Conservation (phyloP, 176 grass and related monocot genomes). For the Musa itinerans region DNA sequence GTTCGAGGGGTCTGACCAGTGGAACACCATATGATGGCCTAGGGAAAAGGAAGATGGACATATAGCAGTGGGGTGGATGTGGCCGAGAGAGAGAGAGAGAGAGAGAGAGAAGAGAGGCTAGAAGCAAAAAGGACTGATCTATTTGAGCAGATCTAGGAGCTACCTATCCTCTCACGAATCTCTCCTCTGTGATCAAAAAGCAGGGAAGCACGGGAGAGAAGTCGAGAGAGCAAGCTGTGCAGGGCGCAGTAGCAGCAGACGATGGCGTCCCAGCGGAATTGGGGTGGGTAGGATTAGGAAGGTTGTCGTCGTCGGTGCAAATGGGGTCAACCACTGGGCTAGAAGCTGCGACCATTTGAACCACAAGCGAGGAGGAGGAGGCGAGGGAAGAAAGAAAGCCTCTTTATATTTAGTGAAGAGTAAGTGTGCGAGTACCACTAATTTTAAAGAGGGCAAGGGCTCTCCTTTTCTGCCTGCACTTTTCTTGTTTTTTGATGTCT, state of each 20-base stretch:
- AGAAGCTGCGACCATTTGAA: too few species aligned
- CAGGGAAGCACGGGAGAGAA: background rate
- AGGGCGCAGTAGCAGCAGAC: background rate
- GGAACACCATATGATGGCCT: background rate
- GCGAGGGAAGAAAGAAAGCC: background rate
- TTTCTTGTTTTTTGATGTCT: background rate
- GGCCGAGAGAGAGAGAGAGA: conserved; percentile 14
- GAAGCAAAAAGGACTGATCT: conserved; percentile 8
- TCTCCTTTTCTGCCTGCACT: background rate
- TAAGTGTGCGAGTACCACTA: background rate
- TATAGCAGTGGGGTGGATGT: conserved; percentile 3
- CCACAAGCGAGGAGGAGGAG: too few species aligned
- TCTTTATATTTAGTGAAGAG: background rate
- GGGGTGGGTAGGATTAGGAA: background rate
- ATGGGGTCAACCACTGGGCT: background rate
- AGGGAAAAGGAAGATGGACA: background rate
- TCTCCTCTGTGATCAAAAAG: background rate
- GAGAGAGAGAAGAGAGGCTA: background rate
- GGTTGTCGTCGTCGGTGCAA: background rate
- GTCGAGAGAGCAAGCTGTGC: background rate
- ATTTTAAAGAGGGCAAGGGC: background rate
- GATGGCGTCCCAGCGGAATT: background rate
- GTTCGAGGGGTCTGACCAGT: conserved; percentile 6
- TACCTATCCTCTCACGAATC: conserved; percentile 17
- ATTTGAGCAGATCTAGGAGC: conserved; percentile 47